Evolutionary conservation across 331 rosid species (phyloP).

Genomic region (Prunus yedoensis): DNA sequence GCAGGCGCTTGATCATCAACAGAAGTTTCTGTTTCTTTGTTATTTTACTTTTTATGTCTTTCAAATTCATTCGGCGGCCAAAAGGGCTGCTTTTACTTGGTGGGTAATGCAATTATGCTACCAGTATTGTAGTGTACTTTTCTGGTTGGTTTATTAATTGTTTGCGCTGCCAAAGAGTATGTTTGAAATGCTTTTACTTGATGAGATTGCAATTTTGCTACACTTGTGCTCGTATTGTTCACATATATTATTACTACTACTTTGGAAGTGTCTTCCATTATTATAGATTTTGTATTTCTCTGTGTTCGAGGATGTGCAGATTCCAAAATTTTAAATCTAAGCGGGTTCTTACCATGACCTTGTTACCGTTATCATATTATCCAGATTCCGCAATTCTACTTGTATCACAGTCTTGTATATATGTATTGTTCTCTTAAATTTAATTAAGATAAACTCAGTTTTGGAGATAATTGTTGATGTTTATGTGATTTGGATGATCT

Average conservation of each 20-base stretch:
- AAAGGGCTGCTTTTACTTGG: not conserved
- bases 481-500: not conserved
- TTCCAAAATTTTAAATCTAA: not conserved
- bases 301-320: too few relatives aligned
- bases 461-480: not conserved
- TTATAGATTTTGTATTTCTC: not conserved
- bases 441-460: not conserved
- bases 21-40: not conserved
- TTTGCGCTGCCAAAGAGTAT: not conserved
- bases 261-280: not conserved
- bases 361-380: not conserved
- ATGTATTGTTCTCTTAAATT: not conserved
- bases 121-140: not conserved
- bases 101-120: not conserved
- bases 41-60: not conserved
- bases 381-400: not conserved
- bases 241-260: too few relatives aligned
- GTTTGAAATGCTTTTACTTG: too few relatives aligned
- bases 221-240: not conserved
- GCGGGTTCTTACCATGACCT: not conserved
- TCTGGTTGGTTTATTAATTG: not conserved
- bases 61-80: not conserved
- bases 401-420: not conserved
- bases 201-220: not conserved
- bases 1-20: not conserved